Evolutionary conservation across 139 green algal genomes (phyloP), one percentile per base, ranked within the genome.

Genomic region (Micractinium sp.): DNA sequence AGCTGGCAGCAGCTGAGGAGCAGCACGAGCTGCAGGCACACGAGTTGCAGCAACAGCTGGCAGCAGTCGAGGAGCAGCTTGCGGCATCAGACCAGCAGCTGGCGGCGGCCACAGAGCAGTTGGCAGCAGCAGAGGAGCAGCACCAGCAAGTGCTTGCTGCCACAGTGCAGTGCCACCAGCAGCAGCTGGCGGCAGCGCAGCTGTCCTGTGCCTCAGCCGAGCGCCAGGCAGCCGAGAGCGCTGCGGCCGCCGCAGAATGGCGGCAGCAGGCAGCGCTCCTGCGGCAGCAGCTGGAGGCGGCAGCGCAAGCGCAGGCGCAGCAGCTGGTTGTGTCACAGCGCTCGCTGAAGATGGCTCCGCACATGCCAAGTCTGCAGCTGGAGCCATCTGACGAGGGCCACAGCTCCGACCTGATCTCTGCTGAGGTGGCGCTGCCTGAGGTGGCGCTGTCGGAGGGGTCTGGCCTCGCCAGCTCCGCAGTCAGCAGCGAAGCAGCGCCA

Each of bases 231-330:
- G 31, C 41, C 18, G 78, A 84, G 41, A 84, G 78, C 18, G 83
- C 83, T 0, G 63, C 83, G 19, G 25, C 41, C 3, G 85, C 73
- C 29, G 73, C 76, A 9, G 83, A 87, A 66, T 87, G 83, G 83
- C 71, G 71, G 66, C 83, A 87, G 83, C 83, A 87, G 83, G 83
- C 83, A 2, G 83, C 71, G n/a, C 27, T 88, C n/a, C 71, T 87
- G 38, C 71, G 73, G 47, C 85, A 88, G 47, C 67, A 88, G 84
- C 67, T 88, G 67, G 67, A 53, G 39, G 27, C 67, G 71, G 61
- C 38, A 22, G 41, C 41, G 20, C 14, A n/a, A 39, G 73, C 73
- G 63, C 63, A 71, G 9, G 47, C 47, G 9, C 63, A 71, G 63
- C 63, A 71, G 63, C 2, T 27, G 22, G 63, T 12, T 25, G 63